These are phyloP conservation scores for Agaricus blazei DNA, from an alignment of 768 basidiomycete species.

Conservation along the genomic window DNA sequence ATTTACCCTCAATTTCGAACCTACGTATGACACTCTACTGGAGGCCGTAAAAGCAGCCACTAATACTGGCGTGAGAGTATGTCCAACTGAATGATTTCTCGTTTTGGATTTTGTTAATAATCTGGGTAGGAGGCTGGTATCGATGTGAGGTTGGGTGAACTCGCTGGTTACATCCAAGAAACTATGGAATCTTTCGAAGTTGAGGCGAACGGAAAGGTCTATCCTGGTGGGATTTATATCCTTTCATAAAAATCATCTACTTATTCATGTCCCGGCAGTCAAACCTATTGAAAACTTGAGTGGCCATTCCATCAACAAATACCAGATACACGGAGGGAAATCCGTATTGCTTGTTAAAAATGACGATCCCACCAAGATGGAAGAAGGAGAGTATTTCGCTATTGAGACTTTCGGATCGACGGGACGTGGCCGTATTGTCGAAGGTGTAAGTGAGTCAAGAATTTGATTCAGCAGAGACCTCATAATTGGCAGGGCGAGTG, in stretches of 20 bases:
- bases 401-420: conserved; percentile 99
- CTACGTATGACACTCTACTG: conserved; percentile 82
- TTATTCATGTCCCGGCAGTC: conserved; percentile 40
- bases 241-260: not conserved
- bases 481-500: conserved; percentile 65
- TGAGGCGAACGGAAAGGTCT: conserved; percentile 77
- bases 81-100: not conserved
- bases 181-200: conserved; percentile 99
- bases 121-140: conserved; percentile 84
- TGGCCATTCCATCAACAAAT: conserved; percentile 87
- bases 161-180: conserved; percentile 91
- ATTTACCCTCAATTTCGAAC: conserved; percentile 88
- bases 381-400: conserved; percentile 98
- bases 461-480: not conserved
- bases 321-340: conserved; percentile 94
- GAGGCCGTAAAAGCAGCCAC: conserved; percentile 94
- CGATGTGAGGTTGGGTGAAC: conserved; percentile 88
- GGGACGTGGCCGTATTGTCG: conserved; percentile 82
- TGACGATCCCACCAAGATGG: conserved; percentile 93
- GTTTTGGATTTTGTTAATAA: not conserved
- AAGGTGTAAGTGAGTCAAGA: conserved; percentile 46
- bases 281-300: conserved; percentile 93
- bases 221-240: conserved; percentile 54
- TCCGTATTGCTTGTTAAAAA: conserved; percentile 87
- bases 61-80: conserved; percentile 81